Percentiles rank a stretch among this genome's conserved stretches.
Evolutionary conservation across 805 yeast species (phyloP).

Genomic region (Candida nemodendra): DNA sequence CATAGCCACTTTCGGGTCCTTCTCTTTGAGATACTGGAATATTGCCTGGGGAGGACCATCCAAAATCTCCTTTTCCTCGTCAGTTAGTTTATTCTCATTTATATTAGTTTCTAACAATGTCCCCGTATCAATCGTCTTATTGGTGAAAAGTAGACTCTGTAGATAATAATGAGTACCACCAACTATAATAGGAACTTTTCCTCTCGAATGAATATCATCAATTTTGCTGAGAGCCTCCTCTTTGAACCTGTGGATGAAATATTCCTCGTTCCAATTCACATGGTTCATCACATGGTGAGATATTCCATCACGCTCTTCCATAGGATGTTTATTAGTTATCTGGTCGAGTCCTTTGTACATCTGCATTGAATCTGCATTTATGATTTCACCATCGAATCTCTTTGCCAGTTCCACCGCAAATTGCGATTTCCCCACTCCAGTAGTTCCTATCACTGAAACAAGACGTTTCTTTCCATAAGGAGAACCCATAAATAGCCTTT

Average conservation of each 20-base stretch:
- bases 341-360: slow-evolving; percentile 71
- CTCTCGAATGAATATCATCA: slow-evolving; percentile 59
- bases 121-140: slow-evolving; percentile 53
- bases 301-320: slow-evolving; percentile 68
- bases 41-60: slow-evolving; percentile 54
- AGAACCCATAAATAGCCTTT: neutral
- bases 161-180: slow-evolving; percentile 97
- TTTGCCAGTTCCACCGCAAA: slow-evolving; percentile 77
- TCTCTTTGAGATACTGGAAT: slow-evolving; percentile 43
- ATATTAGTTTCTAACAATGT: slow-evolving; percentile 12
- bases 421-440: slow-evolving; percentile 96
- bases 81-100: slow-evolving; percentile 29
- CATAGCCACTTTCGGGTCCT: slow-evolving; percentile 70
- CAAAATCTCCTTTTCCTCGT: slow-evolving; percentile 41
- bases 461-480: slow-evolving; percentile 12
- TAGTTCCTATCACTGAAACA: slow-evolving; percentile 62
- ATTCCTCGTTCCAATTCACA: slow-evolving; percentile 75
- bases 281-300: slow-evolving; percentile 89
- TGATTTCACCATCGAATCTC: slow-evolving; percentile 78
- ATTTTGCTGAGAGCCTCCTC: slow-evolving; percentile 65
- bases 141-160: slow-evolving; percentile 71
- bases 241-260: slow-evolving; percentile 75
- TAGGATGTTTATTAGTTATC: slow-evolving; percentile 91
- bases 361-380: slow-evolving; percentile 98
- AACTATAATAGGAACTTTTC: slow-evolving; percentile 80